Evolutionary conservation across 768 basidiomycete species (phyloP), one percentile per base, ranked within the genome.

Genomic region (Leccinum olivaceopallidum): DNA sequence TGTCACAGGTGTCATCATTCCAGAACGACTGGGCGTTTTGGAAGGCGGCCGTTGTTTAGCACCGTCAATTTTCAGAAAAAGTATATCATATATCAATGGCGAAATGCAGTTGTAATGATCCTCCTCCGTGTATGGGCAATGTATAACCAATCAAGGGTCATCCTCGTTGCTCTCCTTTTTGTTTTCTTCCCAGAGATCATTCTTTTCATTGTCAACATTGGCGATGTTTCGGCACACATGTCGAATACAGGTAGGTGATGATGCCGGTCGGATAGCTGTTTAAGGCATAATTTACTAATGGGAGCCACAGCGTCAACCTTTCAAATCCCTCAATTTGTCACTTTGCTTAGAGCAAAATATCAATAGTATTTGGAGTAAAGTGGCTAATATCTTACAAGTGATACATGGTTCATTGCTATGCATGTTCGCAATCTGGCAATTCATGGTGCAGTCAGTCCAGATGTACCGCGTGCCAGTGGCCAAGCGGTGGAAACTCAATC

Each of bases 71-170:
- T 22, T 18, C 7, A 18, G 53, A 22, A 49, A n/a, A 28, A 32
- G n/a, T 13, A 12, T 26, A 34, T 6, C 8, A 36, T 13, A 30
- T 28, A 28, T 28, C 1, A 30, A 56, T 48, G 34, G 8, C 12
- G 18, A 9, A 30, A 28, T 20, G 9, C n/a, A 63, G 62, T 48
- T 1, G 13, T 55, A 8, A 54, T 56, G 62, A 62, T 26, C 26
- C 26, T 56, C 34, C 34, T 56, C 34, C 34, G 58, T 14, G 44
- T 56, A 12, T 59, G 58, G 58, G 44, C 30, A 6, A 56, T 59
- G 54, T 56, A 57, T 36, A n/a, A 36, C 48, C 58, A 34, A 13
- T 59, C 58, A 9, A 37, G 47, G 10, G 14, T 37, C 8, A 37
- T 62, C 6, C 51, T 62, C 4, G 12, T 4, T 20, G 30, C 9